Evolutionary conservation across 2,329 filamentous ascomycete genomes (phyloP), one percentile per base, ranked within the genome.

Genomic region (Didymella pinodella): DNA sequence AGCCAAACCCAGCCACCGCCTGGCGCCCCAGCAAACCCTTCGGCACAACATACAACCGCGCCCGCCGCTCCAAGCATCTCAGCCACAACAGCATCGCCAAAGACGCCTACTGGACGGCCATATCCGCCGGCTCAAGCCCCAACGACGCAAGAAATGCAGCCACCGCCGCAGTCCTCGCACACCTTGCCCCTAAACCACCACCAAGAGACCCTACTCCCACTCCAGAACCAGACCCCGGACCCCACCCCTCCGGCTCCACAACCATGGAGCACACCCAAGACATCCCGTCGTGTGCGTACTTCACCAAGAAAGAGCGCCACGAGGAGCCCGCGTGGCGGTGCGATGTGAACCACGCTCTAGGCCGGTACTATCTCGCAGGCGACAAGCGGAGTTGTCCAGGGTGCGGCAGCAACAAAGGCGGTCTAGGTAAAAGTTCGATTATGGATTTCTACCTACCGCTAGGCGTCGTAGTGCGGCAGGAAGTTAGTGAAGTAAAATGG

Each of bases 391-490:
- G 57, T 0, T 73, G 72, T 46, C 65, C 65, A 8, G 68, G 70
- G 0, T 74, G 70, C 28, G 69, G 68, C 1, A 62, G 61, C 0
- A 64, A 59, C 34, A 63, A 49, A 11, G 34, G 7, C 5, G 64
- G 69, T 0, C 2, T 2, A 11, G 67, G 54, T 1, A 69, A 59
- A 38, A 48, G 59, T 3, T 8, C 41, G 4, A 11, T 28, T 0
- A 72, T 74, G 70, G 72, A 72, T 47, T 74, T 74, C 28, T 73
- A 67, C 40, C 41, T 74, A 12, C 66, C 66, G 2, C 7, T 26
- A 1, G 65, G 69, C 7, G 34, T 57, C 54, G 46, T 65, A 0
- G 61, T 69, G 16, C 50, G 67, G 12, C 70, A 74, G 48, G 61
- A 67, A 14, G 64, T 41, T 0, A 57, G 46, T 2, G 54, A 36